These are phyloP conservation scores for Bothriochloa decipiens DNA, from an alignment of 176 grass and related monocot genomes.

Conservation along the genomic window DNA sequence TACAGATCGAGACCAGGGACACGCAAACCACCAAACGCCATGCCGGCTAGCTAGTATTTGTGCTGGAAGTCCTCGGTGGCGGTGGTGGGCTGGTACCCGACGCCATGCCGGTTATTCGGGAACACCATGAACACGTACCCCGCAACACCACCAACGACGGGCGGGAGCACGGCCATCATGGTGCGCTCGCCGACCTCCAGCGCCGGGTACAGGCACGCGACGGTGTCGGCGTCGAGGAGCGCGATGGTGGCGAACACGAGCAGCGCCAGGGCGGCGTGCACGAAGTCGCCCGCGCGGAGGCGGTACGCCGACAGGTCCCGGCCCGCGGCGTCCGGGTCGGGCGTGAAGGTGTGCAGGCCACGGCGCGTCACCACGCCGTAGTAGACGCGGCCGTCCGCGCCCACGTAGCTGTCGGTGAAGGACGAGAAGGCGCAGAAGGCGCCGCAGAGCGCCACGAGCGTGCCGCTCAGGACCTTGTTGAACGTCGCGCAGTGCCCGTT, in stretches of 20 bases:
- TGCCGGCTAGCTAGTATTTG: constrained; percentile 25
- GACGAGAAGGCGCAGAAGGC: constrained; percentile 64
- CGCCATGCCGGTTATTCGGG: constrained; percentile 70
- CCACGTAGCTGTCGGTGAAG: constrained; percentile 88
- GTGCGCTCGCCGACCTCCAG: constrained; percentile 52
- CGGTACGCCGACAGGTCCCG: constrained; percentile 63
- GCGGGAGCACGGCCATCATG: constrained; percentile 63
- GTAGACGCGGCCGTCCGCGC: constrained; percentile 69
- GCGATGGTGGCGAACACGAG: constrained; percentile 68
- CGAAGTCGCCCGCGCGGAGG: constrained; percentile 62
- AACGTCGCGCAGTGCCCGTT: constrained; percentile 55
- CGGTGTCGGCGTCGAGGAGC: constrained; percentile 66
- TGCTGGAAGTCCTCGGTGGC: constrained; percentile 43
- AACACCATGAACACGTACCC: constrained; percentile 69
- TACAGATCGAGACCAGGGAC: no score
- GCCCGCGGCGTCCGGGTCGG: constrained; percentile 42
- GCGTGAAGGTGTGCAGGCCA: constrained; percentile 57
- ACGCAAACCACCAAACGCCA: no score
- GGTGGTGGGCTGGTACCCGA: constrained; percentile 62
- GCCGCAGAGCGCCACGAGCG: constrained; percentile 59
- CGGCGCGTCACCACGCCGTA: constrained; percentile 64
- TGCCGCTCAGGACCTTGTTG: constrained; percentile 49
- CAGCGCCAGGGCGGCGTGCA: constrained; percentile 61
- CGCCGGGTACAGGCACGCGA: constrained; percentile 62
- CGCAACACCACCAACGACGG: constrained; percentile 60